These are phyloP conservation scores for Cyanidioschyzon merolae DNA, from an alignment of 23 red algal genomes.

Conservation along the genomic window DNA sequence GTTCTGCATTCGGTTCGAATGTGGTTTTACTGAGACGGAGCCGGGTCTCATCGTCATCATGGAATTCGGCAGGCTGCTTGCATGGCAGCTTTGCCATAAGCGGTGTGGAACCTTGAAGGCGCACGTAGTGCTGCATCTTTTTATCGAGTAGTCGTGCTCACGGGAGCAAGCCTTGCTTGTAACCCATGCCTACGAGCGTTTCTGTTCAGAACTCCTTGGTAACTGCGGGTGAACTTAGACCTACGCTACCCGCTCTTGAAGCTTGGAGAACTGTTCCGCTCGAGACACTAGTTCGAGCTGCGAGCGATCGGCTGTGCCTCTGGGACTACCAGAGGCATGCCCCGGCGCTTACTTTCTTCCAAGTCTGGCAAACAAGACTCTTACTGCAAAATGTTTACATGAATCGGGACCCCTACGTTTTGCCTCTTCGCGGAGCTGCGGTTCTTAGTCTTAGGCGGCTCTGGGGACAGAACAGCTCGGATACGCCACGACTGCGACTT, in stretches of 20 bases:
- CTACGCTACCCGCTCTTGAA: background rate
- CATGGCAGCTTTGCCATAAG: no score
- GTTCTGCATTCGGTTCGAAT: no score
- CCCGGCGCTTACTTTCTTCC: conserved; percentile 4
- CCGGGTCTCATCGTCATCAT: no score
- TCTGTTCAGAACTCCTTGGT: background rate
- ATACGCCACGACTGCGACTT: background rate
- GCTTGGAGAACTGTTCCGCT: background rate
- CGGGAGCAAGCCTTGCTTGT: no score
- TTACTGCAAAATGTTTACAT: background rate
- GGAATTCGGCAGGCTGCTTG: no score
- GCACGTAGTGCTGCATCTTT: no score
- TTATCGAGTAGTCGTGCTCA: no score
- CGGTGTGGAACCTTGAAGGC: no score
- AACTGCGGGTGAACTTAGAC: background rate
- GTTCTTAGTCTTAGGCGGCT: background rate
- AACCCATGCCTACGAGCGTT: background rate
- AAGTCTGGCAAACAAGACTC: background rate
- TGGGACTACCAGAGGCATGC: conserved; percentile 7
- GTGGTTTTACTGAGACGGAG: no score
- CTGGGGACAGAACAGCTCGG: background rate
- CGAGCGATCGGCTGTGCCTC: conserved; percentile 1
- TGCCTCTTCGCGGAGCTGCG: background rate
- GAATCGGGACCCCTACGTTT: background rate
- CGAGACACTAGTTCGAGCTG: background rate